Percentiles rank a stretch among this genome's conserved stretches.
These are phyloP conservation scores for Colletotrichum sansevieriae DNA, from an alignment of 2,329 filamentous ascomycete species.

Conservation along the genomic window DNA sequence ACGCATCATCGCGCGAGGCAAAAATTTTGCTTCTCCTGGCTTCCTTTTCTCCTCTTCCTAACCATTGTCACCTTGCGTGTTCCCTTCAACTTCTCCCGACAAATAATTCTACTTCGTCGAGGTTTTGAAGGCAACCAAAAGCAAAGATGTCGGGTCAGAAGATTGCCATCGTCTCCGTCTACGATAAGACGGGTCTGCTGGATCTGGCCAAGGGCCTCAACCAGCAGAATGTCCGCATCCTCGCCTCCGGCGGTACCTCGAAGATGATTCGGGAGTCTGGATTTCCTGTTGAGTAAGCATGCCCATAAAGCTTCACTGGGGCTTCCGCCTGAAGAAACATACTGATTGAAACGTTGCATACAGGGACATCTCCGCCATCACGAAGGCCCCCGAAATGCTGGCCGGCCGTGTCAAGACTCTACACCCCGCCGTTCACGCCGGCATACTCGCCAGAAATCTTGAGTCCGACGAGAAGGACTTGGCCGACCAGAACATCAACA, in stretches of 20 bases:
- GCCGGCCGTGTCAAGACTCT: conserved; percentile 89
- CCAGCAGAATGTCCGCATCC: conserved; percentile 89
- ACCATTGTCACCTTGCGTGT: not conserved
- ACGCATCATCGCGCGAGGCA: conserved; percentile 38
- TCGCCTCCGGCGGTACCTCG: conserved; percentile 95
- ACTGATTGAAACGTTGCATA: conserved; percentile 1
- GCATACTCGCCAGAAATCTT: conserved; percentile 93
- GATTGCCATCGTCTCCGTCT: conserved; percentile 95
- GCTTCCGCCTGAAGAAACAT: not conserved
- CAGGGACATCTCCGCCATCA: conserved; percentile 97
- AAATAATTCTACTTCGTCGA: conserved; percentile 15
- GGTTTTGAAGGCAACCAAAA: conserved; percentile 43
- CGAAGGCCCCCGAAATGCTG: conserved; percentile 96
- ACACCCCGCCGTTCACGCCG: conserved; percentile 90
- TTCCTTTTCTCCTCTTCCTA: not conserved
- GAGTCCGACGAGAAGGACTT: conserved; percentile 97
- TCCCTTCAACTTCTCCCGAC: conserved; percentile 6
- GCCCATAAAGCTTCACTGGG: not conserved
- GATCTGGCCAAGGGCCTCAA: conserved; percentile 92
- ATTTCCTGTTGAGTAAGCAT: conserved; percentile 89
- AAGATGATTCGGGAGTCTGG: conserved; percentile 97
- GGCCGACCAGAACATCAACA: conserved; percentile 92
- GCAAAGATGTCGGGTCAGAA: conserved; percentile 57
- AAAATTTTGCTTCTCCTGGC: conserved; percentile 30
- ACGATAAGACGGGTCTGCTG: conserved; percentile 96